Base-by-base conservation (phyloP, 306 rosid species). In the Cyclanthera cordifolia region DNA sequence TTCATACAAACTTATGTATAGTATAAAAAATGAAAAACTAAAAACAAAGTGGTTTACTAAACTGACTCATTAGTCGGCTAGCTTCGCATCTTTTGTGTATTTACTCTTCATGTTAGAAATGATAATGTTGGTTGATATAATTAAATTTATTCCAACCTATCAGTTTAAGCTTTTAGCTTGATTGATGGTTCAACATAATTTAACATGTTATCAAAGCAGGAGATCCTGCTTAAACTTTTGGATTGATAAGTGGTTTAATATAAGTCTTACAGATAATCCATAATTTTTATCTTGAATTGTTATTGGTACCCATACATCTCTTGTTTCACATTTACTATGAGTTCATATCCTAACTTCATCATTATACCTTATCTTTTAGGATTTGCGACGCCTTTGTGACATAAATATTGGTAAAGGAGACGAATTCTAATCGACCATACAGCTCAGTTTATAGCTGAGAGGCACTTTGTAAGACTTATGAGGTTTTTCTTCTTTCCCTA, bases 331-430 rank as follows among this genome's bases (percentile, higher is more conserved):
- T 11, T 53, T 34, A 68, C 19, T 16, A 46, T 46, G 51, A 48
- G 55, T 76, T 65, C 52, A 6, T 75, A 73, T 81, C 77, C 89
- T 91, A 76, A 85, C 81, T 53, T 69, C 68, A 21, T 72, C 83
- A 49, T 83, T 78, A 74, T 85, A 75, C 76, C 66, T 85, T 77
- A 53, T 85, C 79, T 73, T 80, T 74, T 81, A 89, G 97, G 96
- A 78, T 82, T 88, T 87, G 84, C 87, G 75, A 87, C 79, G 82
- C 83, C 92, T 27, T 91, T 87, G 87, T 91, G 95, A 91, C 90
- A 83, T 57, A 74, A 79, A 83, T 1, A 21, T 72, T 24, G 81
- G 88, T 64, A 79, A 82, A 25, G 79, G 80, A 79, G 51, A 6
- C 1, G n/a, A 39, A 61, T 19, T 19, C 27, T 13, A 61, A 61